Percentiles rank a stretch among this genome's conserved stretches.
These are phyloP conservation scores for Cenchrus americanus DNA, from an alignment of 176 grass and related monocot genomes.

Conservation along the genomic window DNA sequence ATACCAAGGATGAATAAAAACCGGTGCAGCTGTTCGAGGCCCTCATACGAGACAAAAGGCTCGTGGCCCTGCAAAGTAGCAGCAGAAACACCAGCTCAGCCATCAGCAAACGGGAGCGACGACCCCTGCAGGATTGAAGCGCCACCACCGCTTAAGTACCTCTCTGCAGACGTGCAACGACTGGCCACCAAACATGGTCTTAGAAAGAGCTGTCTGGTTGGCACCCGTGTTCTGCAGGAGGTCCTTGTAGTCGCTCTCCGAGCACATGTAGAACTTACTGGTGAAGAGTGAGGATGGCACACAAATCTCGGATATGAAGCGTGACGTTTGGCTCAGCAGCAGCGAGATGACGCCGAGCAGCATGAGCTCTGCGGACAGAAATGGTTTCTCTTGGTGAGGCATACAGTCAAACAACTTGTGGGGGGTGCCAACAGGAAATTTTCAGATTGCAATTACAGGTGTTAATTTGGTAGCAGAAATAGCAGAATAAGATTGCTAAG, in stretches of 20 bases:
- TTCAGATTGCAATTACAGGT: background rate
- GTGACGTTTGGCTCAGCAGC: slow-evolving; percentile 88
- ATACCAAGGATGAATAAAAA: slow-evolving; percentile 95
- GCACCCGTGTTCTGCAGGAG: background rate
- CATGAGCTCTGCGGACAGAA: slow-evolving; percentile 71
- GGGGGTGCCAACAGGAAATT: background rate
- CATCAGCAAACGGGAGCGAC: background rate
- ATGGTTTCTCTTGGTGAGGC: slow-evolving; percentile 33
- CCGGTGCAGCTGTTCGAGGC: slow-evolving; percentile 86
- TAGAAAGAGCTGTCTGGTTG: slow-evolving; percentile 51
- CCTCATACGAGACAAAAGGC: slow-evolving; percentile 89
- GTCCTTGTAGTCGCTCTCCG: slow-evolving; percentile 59
- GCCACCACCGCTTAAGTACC: slow-evolving; percentile 28
- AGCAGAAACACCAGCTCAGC: background rate
- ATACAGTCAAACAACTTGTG: slow-evolving; percentile 34
- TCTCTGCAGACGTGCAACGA: slow-evolving; percentile 52
- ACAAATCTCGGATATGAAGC: slow-evolving; percentile 90
- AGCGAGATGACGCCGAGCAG: slow-evolving; percentile 88
- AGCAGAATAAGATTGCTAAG: background rate
- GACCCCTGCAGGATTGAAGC: too few relatives aligned
- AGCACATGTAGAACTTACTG: slow-evolving; percentile 80
- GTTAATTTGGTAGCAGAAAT: background rate
- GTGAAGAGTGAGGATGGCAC: slow-evolving; percentile 72
- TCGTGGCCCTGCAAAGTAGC: slow-evolving; percentile 75
- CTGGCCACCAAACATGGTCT: slow-evolving; percentile 36